A percentile compares a stretch with the other conserved stretches of the same genome.
Evolutionary conservation across 2,329 filamentous ascomycete genomes (phyloP).

Genomic region (Cladophialophora exuberans): DNA sequence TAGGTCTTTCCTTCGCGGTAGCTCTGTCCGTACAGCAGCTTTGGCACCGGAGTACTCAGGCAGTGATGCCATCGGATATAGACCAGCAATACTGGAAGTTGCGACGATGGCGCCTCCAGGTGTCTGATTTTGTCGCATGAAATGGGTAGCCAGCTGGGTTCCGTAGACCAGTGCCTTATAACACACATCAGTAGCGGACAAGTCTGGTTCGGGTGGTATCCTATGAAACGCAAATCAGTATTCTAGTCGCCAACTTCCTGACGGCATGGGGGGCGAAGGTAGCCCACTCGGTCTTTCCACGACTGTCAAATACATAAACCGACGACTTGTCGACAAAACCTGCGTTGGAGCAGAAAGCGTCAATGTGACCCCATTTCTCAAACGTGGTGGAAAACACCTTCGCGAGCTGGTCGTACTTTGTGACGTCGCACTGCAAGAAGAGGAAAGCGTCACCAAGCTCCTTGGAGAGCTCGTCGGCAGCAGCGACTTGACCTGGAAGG

Average conservation of each 20-base stretch:
- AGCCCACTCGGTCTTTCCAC: not conserved
- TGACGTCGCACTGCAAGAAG: constrained; percentile 53
- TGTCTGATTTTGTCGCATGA: constrained; percentile 54
- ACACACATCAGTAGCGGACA: constrained; percentile 52
- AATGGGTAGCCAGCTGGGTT: constrained; percentile 54
- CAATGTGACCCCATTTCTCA: constrained; percentile 50
- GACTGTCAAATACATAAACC: not conserved
- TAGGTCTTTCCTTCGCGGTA: not conserved
- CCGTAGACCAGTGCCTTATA: constrained; percentile 57
- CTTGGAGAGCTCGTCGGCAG: constrained; percentile 33
- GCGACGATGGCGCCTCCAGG: constrained; percentile 50
- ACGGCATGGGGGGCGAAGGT: not conserved
- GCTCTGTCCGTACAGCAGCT: constrained; percentile 41
- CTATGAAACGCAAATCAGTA: not conserved
- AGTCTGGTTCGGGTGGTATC: constrained; percentile 50
- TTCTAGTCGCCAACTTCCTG: not conserved
- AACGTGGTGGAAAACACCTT: constrained; percentile 49
- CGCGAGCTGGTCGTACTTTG: constrained; percentile 51
- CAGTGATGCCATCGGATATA: constrained; percentile 50
- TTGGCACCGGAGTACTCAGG: constrained; percentile 57
- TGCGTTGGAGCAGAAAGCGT: constrained; percentile 55
- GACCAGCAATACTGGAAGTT: constrained; percentile 48
- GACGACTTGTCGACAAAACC: constrained; percentile 8
- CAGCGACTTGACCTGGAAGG: constrained; percentile 29
- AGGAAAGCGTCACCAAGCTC: constrained; percentile 43